Percentiles rank a stretch among this genome's conserved stretches.
Conservation (phyloP, 192 early-diverging fungal species). For the Entomortierella beljakovae region DNA sequence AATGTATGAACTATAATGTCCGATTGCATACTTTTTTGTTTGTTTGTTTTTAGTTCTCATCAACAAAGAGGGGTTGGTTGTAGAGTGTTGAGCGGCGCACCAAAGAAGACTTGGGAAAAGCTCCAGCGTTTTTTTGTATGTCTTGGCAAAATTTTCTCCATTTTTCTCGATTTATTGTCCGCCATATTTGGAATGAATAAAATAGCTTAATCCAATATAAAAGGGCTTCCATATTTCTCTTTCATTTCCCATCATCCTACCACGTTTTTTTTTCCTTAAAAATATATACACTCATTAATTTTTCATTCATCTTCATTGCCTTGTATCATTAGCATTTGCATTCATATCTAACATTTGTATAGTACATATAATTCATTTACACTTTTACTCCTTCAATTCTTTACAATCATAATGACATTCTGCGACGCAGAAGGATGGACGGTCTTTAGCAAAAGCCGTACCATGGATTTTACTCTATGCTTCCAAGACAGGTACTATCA, state of each 20-base stretch:
- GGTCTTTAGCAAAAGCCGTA: constrained; percentile 30
- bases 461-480: constrained; percentile 45
- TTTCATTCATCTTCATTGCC: constrained; percentile 4
- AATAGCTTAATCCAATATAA: too few relatives aligned
- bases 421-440: constrained; percentile 45
- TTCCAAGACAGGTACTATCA: constrained; percentile 47
- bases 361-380: background rate
- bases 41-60: too few relatives aligned
- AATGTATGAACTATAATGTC: too few relatives aligned
- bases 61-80: too few relatives aligned
- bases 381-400: background rate
- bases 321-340: background rate
- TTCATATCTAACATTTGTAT: background rate
- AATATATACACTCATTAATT: background rate
- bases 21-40: too few relatives aligned
- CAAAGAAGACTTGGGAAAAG: too few relatives aligned
- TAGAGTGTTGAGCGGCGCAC: too few relatives aligned
- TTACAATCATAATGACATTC: constrained; percentile 11
- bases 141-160: background rate
- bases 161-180: background rate
- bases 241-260: too few relatives aligned
- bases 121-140: too few relatives aligned
- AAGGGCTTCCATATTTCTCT: too few relatives aligned
- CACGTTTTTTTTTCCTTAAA: too few relatives aligned
- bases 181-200: background rate